Evolutionary conservation across 1,284 basidiomycete genomes (phyloP).

Genomic region (Termitomyces sp.): DNA sequence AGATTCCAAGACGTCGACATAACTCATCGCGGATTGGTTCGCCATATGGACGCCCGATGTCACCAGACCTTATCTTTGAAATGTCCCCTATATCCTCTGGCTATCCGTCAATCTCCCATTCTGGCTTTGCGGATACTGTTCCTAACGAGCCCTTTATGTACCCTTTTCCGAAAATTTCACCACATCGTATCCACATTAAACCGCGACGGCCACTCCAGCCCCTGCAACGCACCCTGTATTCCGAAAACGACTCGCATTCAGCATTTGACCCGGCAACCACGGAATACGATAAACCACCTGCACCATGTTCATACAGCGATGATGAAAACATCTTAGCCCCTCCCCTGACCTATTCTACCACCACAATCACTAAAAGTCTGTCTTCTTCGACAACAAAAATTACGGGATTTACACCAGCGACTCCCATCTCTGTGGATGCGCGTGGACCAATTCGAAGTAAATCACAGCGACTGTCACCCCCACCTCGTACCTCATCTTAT

Average conservation of each 20-base stretch:
- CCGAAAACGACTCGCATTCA: not conserved
- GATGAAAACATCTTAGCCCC: slow-evolving; percentile 4
- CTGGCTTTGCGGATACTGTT: slow-evolving; percentile 15
- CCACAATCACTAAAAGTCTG: slow-evolving; percentile 14
- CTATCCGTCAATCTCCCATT: slow-evolving; percentile 20
- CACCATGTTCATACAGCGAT: slow-evolving; percentile 5
- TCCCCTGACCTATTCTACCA: slow-evolving; percentile 4
- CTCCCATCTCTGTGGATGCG: slow-evolving; percentile 20
- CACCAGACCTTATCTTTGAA: slow-evolving; percentile 39
- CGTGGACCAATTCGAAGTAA: slow-evolving; percentile 14
- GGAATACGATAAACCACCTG: slow-evolving; percentile 3
- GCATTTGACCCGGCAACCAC: slow-evolving; percentile 4
- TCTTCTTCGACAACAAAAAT: slow-evolving; percentile 25
- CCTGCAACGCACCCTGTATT: slow-evolving; percentile 4
- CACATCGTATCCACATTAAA: slow-evolving; percentile 12
- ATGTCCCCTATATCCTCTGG: slow-evolving; percentile 36
- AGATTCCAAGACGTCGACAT: slow-evolving; percentile 31
- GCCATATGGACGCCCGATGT: slow-evolving; percentile 23
- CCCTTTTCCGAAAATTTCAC: slow-evolving; percentile 27
- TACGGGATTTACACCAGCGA: slow-evolving; percentile 28
- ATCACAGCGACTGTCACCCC: slow-evolving; percentile 24
- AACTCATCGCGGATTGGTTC: slow-evolving; percentile 17
- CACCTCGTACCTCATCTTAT: slow-evolving; percentile 28
- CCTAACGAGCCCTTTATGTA: slow-evolving; percentile 33
- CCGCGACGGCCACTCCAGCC: slow-evolving; percentile 11